Base-by-base conservation (phyloP, 177 flowering plant species). In the Vitis hybrid region DNA sequence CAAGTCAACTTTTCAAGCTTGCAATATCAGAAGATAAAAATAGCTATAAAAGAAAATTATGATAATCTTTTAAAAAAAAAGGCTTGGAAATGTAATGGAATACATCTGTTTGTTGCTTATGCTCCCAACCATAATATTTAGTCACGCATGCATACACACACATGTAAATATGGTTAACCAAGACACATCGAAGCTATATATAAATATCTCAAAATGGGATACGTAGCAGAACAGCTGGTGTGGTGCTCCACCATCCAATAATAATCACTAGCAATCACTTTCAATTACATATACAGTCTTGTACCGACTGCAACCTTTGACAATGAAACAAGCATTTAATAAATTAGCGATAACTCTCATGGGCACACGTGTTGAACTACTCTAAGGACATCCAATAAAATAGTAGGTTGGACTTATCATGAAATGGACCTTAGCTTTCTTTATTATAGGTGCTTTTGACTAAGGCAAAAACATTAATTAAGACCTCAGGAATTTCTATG, bases 181-280 rank as follows among this genome's bases (percentile, higher is more conserved):
- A 19, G 68, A 62, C 6, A 32, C 17, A 66, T 59, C 13, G 18
- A 61, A 48, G 23, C 50, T 34, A 9, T 23, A 56, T 19, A 71
- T 55, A 55, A 32, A 63, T 68, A 32, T 1, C 60, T 13, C 10
- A 52, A 15, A 30, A 23, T 14, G 55, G 19, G 19, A 59, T 21
- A 14, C 23, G 19, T 68, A 45, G 11, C 18, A 21, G 45, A 68
- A 63, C 62, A 68, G 72, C 72, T 71, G 72, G 71, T 61, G 18
- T 21, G 40, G n/a, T 60, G 34, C 51, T 68, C 72, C 34, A 72
- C 72, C 72, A 69, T 52, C 71, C 74, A 72, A 60, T 60, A 61
- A 68, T 11, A 30, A 64, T 62, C 14, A 63, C n/a, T 40, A 19
- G 23, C 48, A 18, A 55, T 68, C 62, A 72, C 64, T 64, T 52